These are phyloP conservation scores for Phanerochaete carnosa DNA, from an alignment of 768 basidiomycete genomes.

Conservation along the genomic window DNA sequence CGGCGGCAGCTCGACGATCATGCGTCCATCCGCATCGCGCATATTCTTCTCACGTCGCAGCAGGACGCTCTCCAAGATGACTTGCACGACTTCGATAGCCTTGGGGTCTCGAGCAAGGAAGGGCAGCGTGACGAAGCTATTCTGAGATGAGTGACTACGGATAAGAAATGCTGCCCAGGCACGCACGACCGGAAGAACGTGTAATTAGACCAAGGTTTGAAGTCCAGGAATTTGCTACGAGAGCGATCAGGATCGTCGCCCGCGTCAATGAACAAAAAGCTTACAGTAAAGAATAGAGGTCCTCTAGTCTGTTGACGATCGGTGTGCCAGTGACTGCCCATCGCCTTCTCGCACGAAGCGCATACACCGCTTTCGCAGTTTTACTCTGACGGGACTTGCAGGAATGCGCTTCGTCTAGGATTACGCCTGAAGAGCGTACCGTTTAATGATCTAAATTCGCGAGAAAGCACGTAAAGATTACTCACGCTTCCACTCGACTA, in stretches of 20 bases:
- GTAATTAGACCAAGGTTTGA: slow-evolving; percentile 78
- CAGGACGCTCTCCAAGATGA: slow-evolving; percentile 85
- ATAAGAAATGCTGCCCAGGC: background rate
- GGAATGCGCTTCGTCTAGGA: slow-evolving; percentile 93
- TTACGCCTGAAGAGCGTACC: slow-evolving; percentile 33
- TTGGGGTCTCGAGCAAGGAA: slow-evolving; percentile 90
- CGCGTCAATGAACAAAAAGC: slow-evolving; percentile 17
- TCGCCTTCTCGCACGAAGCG: slow-evolving; percentile 69
- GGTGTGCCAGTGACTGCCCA: slow-evolving; percentile 97
- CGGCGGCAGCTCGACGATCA: slow-evolving; percentile 82
- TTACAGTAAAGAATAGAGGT: slow-evolving; percentile 81
- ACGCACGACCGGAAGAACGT: slow-evolving; percentile 87
- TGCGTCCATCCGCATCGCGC: slow-evolving; percentile 81
- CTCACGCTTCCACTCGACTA: slow-evolving; percentile 73
- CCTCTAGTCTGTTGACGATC: slow-evolving; percentile 91
- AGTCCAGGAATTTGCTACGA: slow-evolving; percentile 69
- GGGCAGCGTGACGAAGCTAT: slow-evolving; percentile 85
- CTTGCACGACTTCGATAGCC: slow-evolving; percentile 92
- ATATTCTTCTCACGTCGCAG: slow-evolving; percentile 92
- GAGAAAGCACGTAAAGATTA: background rate
- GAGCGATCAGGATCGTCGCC: background rate
- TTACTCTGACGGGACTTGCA: slow-evolving; percentile 89
- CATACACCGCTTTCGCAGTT: slow-evolving; percentile 86
- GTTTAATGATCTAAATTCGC: background rate
- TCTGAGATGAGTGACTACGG: background rate